Conservation (phyloP, 2,329 filamentous ascomycete species). For the Didymella sp. region DNA sequence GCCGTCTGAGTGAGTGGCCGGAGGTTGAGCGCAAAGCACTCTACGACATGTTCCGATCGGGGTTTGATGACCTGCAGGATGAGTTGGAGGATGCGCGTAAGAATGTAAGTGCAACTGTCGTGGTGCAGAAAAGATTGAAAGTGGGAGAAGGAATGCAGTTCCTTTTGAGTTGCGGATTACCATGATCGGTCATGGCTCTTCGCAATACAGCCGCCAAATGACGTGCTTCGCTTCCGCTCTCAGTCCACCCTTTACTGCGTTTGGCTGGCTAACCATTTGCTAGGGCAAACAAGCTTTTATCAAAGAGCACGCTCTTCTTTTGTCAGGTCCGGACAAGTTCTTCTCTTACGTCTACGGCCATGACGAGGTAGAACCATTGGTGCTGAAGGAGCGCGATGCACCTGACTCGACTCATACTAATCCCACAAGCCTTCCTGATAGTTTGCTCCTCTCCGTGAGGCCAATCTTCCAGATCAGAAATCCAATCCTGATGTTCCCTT, state of each 20-base stretch:
- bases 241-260: background rate
- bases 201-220: background rate
- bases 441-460: background rate
- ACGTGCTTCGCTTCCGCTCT: background rate
- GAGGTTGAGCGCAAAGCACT: background rate
- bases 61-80: background rate
- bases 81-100: background rate
- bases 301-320: background rate
- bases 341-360: background rate
- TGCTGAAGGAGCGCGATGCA: background rate
- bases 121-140: background rate
- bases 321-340: background rate
- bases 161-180: background rate
- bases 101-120: background rate
- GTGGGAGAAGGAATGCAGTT: background rate
- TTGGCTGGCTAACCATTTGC: background rate
- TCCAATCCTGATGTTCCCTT: background rate
- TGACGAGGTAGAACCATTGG: background rate
- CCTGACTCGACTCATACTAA: background rate
- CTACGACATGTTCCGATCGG: background rate
- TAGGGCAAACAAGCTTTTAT: background rate
- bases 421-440: background rate
- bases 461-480: background rate
- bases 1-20: background rate
- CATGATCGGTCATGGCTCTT: background rate